Evolutionary conservation across 2,329 filamentous ascomycete genomes (phyloP).

Genomic region (Phaeoacremonium minimum): DNA sequence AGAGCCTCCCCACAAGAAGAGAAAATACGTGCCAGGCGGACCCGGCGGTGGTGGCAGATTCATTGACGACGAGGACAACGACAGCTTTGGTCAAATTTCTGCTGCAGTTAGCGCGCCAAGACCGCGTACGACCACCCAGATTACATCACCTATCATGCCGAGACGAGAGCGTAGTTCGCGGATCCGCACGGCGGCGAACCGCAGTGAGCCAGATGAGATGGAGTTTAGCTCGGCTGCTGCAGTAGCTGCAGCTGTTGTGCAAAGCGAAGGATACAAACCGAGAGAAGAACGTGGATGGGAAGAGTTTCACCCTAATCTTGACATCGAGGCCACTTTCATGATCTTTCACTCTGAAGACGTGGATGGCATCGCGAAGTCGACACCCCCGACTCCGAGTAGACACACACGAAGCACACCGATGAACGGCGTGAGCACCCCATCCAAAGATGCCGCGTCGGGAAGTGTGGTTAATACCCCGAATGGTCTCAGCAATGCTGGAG

Average conservation of each 20-base stretch:
- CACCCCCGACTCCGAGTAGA: slow-evolving; percentile 27
- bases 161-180: slow-evolving; percentile 55
- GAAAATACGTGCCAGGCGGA: slow-evolving; percentile 80
- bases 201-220: slow-evolving; percentile 53
- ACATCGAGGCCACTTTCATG: slow-evolving; percentile 77
- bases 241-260: slow-evolving; percentile 80
- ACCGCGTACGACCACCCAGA: slow-evolving; percentile 43
- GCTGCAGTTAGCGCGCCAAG: slow-evolving; percentile 48
- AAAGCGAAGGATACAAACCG: slow-evolving; percentile 95
- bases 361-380: slow-evolving; percentile 62
- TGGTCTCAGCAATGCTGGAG: slow-evolving; percentile 24
- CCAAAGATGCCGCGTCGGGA: slow-evolving; percentile 33
- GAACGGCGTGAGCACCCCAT: slow-evolving; percentile 40
- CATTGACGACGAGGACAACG: slow-evolving; percentile 65
- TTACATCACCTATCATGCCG: slow-evolving; percentile 43
- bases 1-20: slow-evolving; percentile 65
- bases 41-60: slow-evolving; percentile 83
- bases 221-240: slow-evolving; percentile 85
- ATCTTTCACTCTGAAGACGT: slow-evolving; percentile 81
- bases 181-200: slow-evolving; percentile 46
- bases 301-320: slow-evolving; percentile 92
- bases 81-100: slow-evolving; percentile 47
- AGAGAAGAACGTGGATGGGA: slow-evolving; percentile 96
- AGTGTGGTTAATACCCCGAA: slow-evolving; percentile 36
- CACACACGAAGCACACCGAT: slow-evolving; percentile 28